Base-by-base conservation (phyloP, 108 stramenopile genomes). In the Cyclotella sp. region DNA sequence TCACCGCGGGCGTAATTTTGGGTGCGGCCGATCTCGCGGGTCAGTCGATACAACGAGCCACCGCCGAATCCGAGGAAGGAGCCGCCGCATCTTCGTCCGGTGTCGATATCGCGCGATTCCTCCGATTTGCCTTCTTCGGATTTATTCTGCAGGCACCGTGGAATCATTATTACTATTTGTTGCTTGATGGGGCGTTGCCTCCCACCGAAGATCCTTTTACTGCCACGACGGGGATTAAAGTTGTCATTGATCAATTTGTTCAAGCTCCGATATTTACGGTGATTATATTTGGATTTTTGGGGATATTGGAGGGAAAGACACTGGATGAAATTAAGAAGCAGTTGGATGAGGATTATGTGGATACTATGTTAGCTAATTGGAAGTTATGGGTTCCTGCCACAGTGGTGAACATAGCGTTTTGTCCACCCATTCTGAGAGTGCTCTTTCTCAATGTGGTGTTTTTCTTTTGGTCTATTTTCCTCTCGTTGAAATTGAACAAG, bases 181-280 rank as follows among this genome's bases (percentile, higher is more conserved):
- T 89, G 12, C 83, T 97, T 55, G 97, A 97, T 68, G 90, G 89
- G 28, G 90, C 86, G 46, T 70, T 97, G 14, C 97, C 97, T 18
- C 95, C 97, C n/a, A 96, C 95, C 11, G 81, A 78, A 51, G 93
- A 96, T 62, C 95, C 95, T 13, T 91, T 91, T 52, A 93, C 95
- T 5, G 42, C 84, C 57, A 95, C 94, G 9, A 97, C 94, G 16
- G 89, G 70, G 11, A 72, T 94, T 47, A 95, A 95, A 82, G 90
- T 95, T 4, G 66, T 90, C 51, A 96, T 97, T 70, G 97, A 97
- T 83, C 97, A 97, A 84, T 93, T 93, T 67, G 58, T 96, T n/a
- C 95, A 97, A 70, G 95, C 97, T 0, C 97, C 97, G 4, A 84
- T 96, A 52, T 97, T 97, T 85, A 97, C 97, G 4, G 86, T 95